Conservation (phyloP, 208 protist genomes). For the Leishmania tropica region DNA sequence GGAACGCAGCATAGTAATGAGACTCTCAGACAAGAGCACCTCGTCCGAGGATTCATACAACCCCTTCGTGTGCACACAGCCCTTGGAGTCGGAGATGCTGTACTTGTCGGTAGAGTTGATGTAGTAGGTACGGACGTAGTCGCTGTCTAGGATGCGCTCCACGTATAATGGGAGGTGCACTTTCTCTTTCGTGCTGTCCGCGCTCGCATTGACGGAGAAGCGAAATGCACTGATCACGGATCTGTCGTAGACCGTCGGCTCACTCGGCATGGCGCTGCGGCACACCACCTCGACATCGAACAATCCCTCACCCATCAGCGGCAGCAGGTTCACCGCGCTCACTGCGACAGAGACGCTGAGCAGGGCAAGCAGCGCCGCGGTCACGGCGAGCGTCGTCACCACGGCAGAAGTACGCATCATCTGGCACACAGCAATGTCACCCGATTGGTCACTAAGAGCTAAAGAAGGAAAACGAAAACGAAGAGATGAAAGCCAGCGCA, state of each 20-base stretch:
- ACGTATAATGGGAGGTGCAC: slow-evolving; percentile 26
- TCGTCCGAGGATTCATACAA: slow-evolving; percentile 4
- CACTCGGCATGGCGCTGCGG: slow-evolving; percentile 8
- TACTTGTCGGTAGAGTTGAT: slow-evolving; percentile 5
- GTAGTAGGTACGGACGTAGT: slow-evolving; percentile 12
- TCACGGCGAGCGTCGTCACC: background rate
- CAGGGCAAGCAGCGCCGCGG: background rate
- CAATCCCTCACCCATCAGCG: slow-evolving; percentile 15
- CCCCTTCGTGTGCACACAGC: slow-evolving; percentile 3
- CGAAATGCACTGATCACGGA: slow-evolving; percentile 10
- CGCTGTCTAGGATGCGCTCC: slow-evolving; percentile 5
- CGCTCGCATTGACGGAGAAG: background rate
- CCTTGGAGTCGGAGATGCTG: background rate
- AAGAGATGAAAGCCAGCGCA: background rate
- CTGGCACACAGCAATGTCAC: background rate
- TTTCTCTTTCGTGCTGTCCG: background rate
- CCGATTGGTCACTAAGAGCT: background rate
- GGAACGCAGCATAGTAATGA: background rate
- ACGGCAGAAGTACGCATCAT: background rate
- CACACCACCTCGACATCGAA: slow-evolving; percentile 34
- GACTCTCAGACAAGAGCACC: background rate
- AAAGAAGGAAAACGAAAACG: background rate
- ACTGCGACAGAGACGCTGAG: background rate
- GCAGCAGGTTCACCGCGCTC: slow-evolving; percentile 13
- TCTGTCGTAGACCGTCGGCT: slow-evolving; percentile 2